Percentiles rank a stretch among this genome's conserved stretches.
Evolutionary conservation across 1,284 basidiomycete genomes (phyloP).

Genomic region (Tylopilus sp.): DNA sequence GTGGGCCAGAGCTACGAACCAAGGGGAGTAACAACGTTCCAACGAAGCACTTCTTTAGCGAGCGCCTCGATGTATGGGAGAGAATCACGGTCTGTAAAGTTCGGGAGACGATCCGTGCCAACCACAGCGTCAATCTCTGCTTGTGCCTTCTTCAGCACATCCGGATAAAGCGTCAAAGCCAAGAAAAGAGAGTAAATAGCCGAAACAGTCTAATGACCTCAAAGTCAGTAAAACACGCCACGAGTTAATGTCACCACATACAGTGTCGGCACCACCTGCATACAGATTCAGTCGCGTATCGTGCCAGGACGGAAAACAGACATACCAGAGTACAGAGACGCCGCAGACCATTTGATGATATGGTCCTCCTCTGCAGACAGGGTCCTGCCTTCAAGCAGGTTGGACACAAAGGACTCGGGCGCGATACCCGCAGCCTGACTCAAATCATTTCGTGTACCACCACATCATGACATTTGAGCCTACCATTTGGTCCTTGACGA

Average conservation of each 20-base stretch:
- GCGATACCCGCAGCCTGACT: slow-evolving; percentile 50
- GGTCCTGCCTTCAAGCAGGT: slow-evolving; percentile 45
- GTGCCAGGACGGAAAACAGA: not conserved
- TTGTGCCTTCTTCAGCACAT: slow-evolving; percentile 45
- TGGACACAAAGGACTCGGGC: slow-evolving; percentile 48
- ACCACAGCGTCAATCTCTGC: slow-evolving; percentile 61
- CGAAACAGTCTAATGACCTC: slow-evolving; percentile 37
- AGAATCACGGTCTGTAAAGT: slow-evolving; percentile 52
- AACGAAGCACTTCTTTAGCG: slow-evolving; percentile 59
- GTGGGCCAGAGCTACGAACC: slow-evolving; percentile 35
- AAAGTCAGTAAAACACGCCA: slow-evolving; percentile 27
- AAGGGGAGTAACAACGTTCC: slow-evolving; percentile 51
- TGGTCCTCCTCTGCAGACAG: slow-evolving; percentile 48
- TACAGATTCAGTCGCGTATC: not conserved
- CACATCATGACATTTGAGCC: slow-evolving; percentile 1
- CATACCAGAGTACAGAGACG: slow-evolving; percentile 56
- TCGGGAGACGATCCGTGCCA: slow-evolving; percentile 57
- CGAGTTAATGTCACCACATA: slow-evolving; percentile 20
- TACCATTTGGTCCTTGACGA: slow-evolving; percentile 62
- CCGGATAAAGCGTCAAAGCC: slow-evolving; percentile 39
- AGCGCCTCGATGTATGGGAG: slow-evolving; percentile 62
- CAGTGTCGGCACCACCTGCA: slow-evolving; percentile 46
- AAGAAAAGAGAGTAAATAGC: slow-evolving; percentile 38
- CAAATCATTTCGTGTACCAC: not conserved
- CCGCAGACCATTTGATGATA: slow-evolving; percentile 57